Percentiles rank a stretch among this genome's conserved stretches.
These are phyloP conservation scores for Colletotrichum falcatum DNA, from an alignment of 2,329 filamentous ascomycete genomes.

Conservation along the genomic window DNA sequence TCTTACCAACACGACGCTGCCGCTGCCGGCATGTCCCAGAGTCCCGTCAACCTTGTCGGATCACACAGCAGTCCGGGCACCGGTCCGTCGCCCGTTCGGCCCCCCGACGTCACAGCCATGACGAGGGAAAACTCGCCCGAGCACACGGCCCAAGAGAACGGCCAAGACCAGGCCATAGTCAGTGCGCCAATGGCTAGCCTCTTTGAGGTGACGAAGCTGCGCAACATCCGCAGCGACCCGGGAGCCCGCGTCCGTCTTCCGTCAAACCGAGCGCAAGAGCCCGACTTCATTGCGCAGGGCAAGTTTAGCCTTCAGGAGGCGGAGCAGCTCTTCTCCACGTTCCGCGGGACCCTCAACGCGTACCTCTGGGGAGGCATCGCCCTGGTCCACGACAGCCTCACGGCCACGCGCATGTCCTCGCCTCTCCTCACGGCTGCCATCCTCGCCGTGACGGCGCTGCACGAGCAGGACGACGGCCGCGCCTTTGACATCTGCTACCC, in stretches of 20 bases:
- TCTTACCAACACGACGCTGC: constrained; percentile 15
- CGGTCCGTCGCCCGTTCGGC: constrained; percentile 42
- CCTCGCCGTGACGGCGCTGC: constrained; percentile 50
- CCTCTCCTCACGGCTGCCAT: constrained; percentile 48
- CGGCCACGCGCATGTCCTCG: constrained; percentile 47
- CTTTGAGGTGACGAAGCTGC: constrained; percentile 49
- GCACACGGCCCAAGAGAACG: constrained; percentile 40
- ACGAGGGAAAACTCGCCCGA: constrained; percentile 50
- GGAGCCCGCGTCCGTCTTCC: constrained; percentile 40
- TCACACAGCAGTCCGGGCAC: constrained; percentile 41
- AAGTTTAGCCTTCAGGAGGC: constrained; percentile 46
- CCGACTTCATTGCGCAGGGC: constrained; percentile 49
- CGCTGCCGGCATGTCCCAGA: constrained; percentile 33
- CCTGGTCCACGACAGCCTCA: constrained; percentile 46
- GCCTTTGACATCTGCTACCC: constrained; percentile 68
- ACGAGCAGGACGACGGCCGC: constrained; percentile 52
- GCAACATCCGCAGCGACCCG: constrained; percentile 50
- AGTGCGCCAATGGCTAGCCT: constrained; percentile 50
- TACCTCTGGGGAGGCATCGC: constrained; percentile 51
- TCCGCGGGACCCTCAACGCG: constrained; percentile 47
- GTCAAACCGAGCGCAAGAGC: constrained; percentile 37
- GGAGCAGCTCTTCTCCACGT: constrained; percentile 47
- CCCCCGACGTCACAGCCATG: constrained; percentile 47
- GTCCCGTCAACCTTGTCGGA: constrained; percentile 28
- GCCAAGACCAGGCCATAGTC: constrained; percentile 47